Evolutionary conservation across 306 rosid genomes (phyloP).

Genomic region (Mucuna pruriens): DNA sequence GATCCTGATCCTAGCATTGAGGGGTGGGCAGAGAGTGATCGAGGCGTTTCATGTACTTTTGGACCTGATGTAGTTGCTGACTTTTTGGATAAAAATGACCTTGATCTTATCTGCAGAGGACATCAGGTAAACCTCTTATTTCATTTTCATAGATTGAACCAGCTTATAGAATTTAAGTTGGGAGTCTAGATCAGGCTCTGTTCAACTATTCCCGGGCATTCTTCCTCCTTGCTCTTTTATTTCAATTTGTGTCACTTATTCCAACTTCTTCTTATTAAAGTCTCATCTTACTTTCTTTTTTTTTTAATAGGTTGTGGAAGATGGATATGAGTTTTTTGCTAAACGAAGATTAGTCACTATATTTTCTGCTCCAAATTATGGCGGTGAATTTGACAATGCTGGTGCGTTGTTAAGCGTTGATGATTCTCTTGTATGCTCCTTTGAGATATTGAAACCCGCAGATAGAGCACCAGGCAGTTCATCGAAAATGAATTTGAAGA

Average conservation of each 20-base stretch:
- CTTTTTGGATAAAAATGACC: constrained; percentile 74
- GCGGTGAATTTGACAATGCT: constrained; percentile 86
- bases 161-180: not conserved
- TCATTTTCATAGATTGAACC: not conserved
- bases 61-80: constrained; percentile 64
- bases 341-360: constrained; percentile 77
- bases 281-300: not conserved
- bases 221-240: not conserved
- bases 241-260: constrained; percentile 23
- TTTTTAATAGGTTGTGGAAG: constrained; percentile 79
- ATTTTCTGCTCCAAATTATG: constrained; percentile 92
- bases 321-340: constrained; percentile 86
- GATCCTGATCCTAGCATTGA: constrained; percentile 69
- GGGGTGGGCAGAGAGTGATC: constrained; percentile 78
- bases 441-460: constrained; percentile 72
- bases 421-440: constrained; percentile 75
- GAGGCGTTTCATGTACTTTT: constrained; percentile 78
- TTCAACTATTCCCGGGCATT: not conserved
- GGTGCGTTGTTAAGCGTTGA: constrained; percentile 85
- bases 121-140: constrained; percentile 68
- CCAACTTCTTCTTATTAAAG: constrained; percentile 4
- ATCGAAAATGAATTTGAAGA: constrained; percentile 53
- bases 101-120: constrained; percentile 85
- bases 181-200: not conserved
- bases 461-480: constrained; percentile 58